Evolutionary conservation across 768 basidiomycete species (phyloP), one percentile per base, ranked within the genome.

Genomic region (Auriscalpium orientale): DNA sequence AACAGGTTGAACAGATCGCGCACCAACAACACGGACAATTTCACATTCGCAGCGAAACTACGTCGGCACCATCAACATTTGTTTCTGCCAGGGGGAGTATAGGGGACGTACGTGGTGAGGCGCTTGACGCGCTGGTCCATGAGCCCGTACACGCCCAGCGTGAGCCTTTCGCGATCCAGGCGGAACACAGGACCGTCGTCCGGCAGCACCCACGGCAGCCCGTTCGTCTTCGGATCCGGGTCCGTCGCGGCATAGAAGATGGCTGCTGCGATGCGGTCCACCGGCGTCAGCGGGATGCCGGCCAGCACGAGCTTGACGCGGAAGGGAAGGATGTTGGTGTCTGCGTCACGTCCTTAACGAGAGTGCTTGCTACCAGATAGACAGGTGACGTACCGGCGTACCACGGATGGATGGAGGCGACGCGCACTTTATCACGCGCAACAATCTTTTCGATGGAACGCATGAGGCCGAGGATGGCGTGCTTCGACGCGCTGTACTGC

Each of bases 381-480:
- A 51, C 3, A 22, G 35, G 21, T 47, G 50, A 33, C 16, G 22
- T 48, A 78, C 81, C 77, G 47, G 77, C 77, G 58, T 81, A 82
- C 65, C 74, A 82, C 0, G 81, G 81, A 56, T 80, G 77, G 33
- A 82, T 73, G 51, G 70, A 71, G 8, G 69, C 74, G 21, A 80
- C 66, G 33, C 79, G 69, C 60, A 81, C 75, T 20, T 73, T 70
- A 45, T 72, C 61, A 5, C 61, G 10, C 12, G 66, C 62, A n/a
- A 74, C 66, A 44, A 67, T 64, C 35, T 68, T 68, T 56, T 74
- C 65, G 10, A 83, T 65, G 10, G 78, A 71, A 15, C 79, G 72
- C 77, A 81, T 78, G 35, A 82, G 53, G 11, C 80, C 81, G 8
- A 82, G 68, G 7, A 82, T 65, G 37, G 73, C 80, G 58, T 81